A percentile compares a stretch with the other conserved stretches of the same genome.
Evolutionary conservation across 2,329 filamentous ascomycete genomes (phyloP).

Genomic region (Epichloe scottii): DNA sequence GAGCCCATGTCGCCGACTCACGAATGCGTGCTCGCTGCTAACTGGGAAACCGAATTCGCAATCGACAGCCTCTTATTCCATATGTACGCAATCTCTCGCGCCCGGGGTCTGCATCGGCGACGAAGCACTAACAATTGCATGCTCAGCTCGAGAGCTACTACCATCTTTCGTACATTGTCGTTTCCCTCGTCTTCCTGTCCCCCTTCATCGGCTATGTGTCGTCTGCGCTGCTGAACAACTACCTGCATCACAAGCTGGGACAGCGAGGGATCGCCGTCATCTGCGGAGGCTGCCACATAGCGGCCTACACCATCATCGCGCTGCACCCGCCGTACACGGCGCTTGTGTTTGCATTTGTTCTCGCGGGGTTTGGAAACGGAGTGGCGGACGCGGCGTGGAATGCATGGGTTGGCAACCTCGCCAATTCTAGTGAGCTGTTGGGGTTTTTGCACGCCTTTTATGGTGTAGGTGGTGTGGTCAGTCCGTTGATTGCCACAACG

Average conservation of each 20-base stretch:
- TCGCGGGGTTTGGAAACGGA: conserved; percentile 57
- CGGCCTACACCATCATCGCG: conserved; percentile 47
- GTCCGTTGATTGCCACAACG: conserved; percentile 57
- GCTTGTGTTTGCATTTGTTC: conserved; percentile 46
- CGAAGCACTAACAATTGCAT: not conserved
- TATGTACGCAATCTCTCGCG: conserved; percentile 26
- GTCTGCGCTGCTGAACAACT: conserved; percentile 48
- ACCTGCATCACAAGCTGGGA: conserved; percentile 46
- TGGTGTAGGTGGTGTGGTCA: conserved; percentile 52
- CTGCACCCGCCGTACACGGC: conserved; percentile 53
- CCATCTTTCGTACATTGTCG: conserved; percentile 42
- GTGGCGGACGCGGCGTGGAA: conserved; percentile 41
- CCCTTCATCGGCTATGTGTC: conserved; percentile 51
- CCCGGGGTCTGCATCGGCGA: no score
- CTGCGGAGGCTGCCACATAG: conserved; percentile 45
- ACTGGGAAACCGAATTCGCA: conserved; percentile 2
- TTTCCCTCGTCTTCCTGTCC: conserved; percentile 52
- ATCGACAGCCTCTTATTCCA: conserved; percentile 32
- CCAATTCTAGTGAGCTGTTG: conserved; percentile 53
- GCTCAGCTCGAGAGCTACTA: conserved; percentile 48
- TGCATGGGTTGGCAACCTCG: conserved; percentile 49
- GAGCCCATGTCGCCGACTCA: not conserved
- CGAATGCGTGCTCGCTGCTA: not conserved
- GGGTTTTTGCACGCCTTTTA: conserved; percentile 56
- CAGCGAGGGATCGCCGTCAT: conserved; percentile 56